Conservation (phyloP, 225 moss, liverwort and hornwort species). For the Asterella californica region DNA sequence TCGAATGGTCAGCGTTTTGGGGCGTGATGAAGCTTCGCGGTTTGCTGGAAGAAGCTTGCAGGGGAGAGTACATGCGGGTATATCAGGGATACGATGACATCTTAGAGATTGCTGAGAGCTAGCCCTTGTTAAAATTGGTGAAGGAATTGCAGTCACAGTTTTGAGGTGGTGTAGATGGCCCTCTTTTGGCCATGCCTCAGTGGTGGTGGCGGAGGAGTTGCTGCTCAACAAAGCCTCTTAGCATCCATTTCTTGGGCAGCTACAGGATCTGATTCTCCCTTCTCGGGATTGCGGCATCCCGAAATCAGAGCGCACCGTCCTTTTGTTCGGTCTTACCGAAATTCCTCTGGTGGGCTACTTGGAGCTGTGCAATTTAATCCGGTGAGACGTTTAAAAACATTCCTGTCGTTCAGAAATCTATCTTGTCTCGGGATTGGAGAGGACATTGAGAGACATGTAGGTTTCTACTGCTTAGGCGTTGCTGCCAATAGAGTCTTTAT, state of each 20-base stretch:
- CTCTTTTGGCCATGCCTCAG: constrained; percentile 27
- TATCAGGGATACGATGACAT: constrained; percentile 15
- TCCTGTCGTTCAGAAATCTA: constrained; percentile 27
- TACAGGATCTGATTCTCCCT: constrained; percentile 18
- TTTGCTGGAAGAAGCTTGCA: constrained; percentile 36
- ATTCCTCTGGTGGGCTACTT: background rate
- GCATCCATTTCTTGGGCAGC: background rate
- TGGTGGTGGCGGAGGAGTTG: constrained; percentile 21
- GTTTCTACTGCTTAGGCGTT: constrained; percentile 42
- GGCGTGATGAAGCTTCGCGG: constrained; percentile 33
- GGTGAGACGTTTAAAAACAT: constrained; percentile 3
- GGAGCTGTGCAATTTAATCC: constrained; percentile 5
- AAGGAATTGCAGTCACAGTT: background rate
- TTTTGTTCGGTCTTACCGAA: background rate
- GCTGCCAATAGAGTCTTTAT: constrained; percentile 45
- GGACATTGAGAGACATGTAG: constrained; percentile 40
- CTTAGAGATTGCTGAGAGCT: background rate
- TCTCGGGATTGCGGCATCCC: constrained; percentile 16
- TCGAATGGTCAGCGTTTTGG: background rate
- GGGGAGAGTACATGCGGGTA: constrained; percentile 29
- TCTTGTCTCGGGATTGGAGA: constrained; percentile 39
- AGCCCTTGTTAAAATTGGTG: background rate
- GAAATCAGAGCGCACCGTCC: background rate
- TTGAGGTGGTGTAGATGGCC: constrained; percentile 24
- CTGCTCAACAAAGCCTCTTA: constrained; percentile 6